Conservation (phyloP, 257 asterid species). For the Solanum etuberosum region DNA sequence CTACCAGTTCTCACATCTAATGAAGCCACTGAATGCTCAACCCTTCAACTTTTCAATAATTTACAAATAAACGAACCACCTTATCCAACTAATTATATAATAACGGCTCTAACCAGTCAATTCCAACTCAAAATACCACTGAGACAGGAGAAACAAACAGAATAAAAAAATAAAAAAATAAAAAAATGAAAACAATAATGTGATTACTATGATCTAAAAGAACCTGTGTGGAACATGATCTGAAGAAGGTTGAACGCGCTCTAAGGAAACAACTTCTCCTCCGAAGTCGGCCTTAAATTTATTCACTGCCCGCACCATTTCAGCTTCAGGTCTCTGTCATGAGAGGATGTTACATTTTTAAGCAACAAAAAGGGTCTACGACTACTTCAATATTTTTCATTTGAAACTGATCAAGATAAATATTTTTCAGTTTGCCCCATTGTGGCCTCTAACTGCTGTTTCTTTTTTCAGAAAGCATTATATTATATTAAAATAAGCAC, state of each 20-base stretch:
- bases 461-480: neutral
- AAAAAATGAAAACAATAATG: neutral
- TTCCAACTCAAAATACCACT: neutral
- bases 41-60: neutral
- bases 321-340: conserved; percentile 77
- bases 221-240: conserved; percentile 99
- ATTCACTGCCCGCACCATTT: conserved; percentile 84
- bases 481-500: neutral
- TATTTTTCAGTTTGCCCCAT: neutral
- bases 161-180: no score
- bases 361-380: neutral
- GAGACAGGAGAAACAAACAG: neutral
- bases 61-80: neutral
- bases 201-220: neutral
- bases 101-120: neutral
- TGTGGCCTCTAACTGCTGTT: neutral
- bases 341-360: neutral
- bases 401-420: neutral
- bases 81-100: neutral
- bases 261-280: conserved; percentile 69
- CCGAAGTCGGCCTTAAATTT: conserved; percentile 95
- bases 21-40: neutral
- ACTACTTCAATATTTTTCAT: neutral
- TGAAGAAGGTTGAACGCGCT: conserved; percentile 90
- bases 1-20: neutral